A percentile compares a stretch with the other conserved stretches of the same genome.
These are phyloP conservation scores for Heliophila coronopifolia DNA, from an alignment of 441 rosid genomes.

Conservation along the genomic window DNA sequence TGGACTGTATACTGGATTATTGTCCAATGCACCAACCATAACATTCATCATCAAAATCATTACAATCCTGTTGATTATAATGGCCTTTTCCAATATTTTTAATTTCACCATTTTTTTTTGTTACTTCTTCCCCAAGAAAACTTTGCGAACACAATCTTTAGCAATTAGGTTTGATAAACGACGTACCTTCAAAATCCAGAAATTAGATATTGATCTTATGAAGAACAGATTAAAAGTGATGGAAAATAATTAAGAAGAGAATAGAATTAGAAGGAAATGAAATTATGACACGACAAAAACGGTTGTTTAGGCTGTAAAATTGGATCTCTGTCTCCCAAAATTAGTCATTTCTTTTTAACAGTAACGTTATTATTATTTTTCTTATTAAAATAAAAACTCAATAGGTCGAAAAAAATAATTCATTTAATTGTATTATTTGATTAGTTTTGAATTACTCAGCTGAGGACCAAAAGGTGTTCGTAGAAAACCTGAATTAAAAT, in stretches of 20 bases:
- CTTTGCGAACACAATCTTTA: not conserved
- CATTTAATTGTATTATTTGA: too few relatives aligned
- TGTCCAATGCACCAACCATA: slow-evolving; percentile 43
- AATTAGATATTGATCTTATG: not conserved
- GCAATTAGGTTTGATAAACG: not conserved
- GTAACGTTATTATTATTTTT: too few relatives aligned
- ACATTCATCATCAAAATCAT: slow-evolving; percentile 8
- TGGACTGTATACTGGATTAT: slow-evolving; percentile 51
- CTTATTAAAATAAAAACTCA: too few relatives aligned
- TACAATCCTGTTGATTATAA: not conserved
- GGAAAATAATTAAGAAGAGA: too few relatives aligned
- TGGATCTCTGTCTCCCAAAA: slow-evolving; percentile 40
- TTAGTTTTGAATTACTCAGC: too few relatives aligned
- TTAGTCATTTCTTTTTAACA: slow-evolving; percentile 16
- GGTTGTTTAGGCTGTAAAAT: slow-evolving; percentile 42
- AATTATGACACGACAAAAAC: slow-evolving; percentile 32
- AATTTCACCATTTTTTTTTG: slow-evolving; percentile 5
- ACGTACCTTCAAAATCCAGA: slow-evolving; percentile 19
- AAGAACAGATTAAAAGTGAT: slow-evolving; percentile 5
- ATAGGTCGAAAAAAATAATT: too few relatives aligned
- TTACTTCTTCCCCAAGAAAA: slow-evolving; percentile 15
- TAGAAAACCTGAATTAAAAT: too few relatives aligned
- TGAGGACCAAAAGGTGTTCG: too few relatives aligned
- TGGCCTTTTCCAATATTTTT: not conserved
- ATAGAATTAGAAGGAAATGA: slow-evolving; percentile 10